Conservation (phyloP, 2,329 filamentous ascomycete species). For the Raffaelea ambrosiae region DNA sequence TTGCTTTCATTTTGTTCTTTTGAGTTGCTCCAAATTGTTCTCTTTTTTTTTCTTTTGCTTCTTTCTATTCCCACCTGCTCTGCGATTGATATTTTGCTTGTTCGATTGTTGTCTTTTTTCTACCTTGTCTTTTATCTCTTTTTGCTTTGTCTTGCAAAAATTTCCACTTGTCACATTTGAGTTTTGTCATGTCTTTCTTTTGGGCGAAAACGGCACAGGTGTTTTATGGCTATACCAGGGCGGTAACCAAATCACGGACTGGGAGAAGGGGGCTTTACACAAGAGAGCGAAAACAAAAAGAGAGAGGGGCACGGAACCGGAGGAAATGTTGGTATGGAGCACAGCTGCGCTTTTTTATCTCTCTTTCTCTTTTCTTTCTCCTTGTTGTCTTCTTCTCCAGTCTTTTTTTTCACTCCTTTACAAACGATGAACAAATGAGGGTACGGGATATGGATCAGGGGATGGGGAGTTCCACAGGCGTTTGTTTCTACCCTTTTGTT, state of each 20-base stretch:
- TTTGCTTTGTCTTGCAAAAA: not conserved
- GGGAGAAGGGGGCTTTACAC: not conserved
- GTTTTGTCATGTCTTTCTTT: too few species aligned
- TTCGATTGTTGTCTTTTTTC: constrained; percentile 5
- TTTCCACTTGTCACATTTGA: not conserved
- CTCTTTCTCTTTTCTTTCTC: not conserved
- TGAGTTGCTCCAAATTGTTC: too few species aligned
- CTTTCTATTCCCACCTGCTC: not conserved
- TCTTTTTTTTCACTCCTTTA: constrained; percentile 2
- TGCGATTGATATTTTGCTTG: not conserved
- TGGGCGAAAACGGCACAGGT: not conserved
- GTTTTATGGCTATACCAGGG: constrained; percentile 1
- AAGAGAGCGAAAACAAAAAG: not conserved
- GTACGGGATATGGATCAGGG: constrained; percentile 3
- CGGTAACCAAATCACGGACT: not conserved
- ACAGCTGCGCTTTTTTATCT: not conserved
- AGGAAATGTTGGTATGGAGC: too few species aligned
- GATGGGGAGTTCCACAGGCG: constrained; percentile 8
- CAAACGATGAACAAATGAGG: constrained; percentile 6
- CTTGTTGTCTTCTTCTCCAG: not conserved
- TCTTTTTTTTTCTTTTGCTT: not conserved
- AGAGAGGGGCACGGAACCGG: too few species aligned
- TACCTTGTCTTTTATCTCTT: not conserved
- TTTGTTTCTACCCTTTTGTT: not conserved
- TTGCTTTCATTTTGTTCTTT: not conserved